phyloP scores from a whole-genome alignment of 176 grass and related monocot genomes.

The Aechmea fasciata region DNA sequence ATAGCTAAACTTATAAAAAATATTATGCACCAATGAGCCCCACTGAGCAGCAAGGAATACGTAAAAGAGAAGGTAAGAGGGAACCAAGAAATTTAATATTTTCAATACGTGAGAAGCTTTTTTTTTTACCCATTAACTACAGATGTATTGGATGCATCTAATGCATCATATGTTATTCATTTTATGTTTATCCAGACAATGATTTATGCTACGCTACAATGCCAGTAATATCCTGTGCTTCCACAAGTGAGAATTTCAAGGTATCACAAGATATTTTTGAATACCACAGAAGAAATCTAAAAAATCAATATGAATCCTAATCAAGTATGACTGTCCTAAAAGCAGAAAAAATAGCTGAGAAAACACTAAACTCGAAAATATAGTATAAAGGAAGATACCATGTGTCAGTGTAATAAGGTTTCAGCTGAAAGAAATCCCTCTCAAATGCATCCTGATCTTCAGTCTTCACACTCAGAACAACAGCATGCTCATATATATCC shows the following conservation, averaged over 20 bases:
- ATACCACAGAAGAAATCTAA: neutral
- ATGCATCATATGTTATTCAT: neutral
- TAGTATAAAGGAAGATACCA: slow-evolving; percentile 29
- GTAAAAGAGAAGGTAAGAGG: too few species aligned
- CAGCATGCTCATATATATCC: slow-evolving; percentile 85
- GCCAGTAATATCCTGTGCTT: neutral
- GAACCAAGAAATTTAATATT: too few species aligned
- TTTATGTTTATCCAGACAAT: neutral
- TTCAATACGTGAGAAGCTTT: too few species aligned
- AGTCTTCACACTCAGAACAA: slow-evolving; percentile 86
- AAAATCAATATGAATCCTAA: neutral
- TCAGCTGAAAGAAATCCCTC: slow-evolving; percentile 58
- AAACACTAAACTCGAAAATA: neutral
- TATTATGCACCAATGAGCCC: neutral
- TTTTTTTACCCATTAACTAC: too few species aligned
- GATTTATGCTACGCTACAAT: neutral
- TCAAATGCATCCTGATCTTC: slow-evolving; percentile 98
- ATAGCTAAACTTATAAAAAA: neutral
- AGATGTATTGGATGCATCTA: neutral
- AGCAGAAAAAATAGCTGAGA: neutral
- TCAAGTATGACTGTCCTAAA: neutral
- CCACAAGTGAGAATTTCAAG: neutral
- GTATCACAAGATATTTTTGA: neutral
- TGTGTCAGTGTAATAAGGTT: slow-evolving; percentile 67
- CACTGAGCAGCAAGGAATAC: too few species aligned